Evolutionary conservation across 148 eudicot genomes (phyloP).

Genomic region (Persicaria maculosa): DNA sequence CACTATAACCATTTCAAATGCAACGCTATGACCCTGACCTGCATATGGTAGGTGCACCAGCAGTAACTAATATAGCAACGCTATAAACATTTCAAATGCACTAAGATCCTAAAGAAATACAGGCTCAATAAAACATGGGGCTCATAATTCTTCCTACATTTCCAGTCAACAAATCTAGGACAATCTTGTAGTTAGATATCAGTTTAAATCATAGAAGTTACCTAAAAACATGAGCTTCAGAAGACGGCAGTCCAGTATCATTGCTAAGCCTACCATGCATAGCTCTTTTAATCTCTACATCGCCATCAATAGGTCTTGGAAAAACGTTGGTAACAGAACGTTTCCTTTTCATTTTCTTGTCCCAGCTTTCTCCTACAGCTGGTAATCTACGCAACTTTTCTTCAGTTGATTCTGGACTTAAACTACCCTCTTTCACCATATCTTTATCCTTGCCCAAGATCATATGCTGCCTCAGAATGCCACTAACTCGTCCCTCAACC

Average conservation of each 20-base stretch:
- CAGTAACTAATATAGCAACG: too few species aligned
- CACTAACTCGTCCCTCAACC: constrained; percentile 59
- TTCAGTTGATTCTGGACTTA: constrained; percentile 51
- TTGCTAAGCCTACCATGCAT: constrained; percentile 52
- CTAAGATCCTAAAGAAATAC: background rate
- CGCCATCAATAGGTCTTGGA: constrained; percentile 52
- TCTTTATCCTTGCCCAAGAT: constrained; percentile 62
- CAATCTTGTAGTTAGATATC: background rate
- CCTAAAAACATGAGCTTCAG: constrained; percentile 60
- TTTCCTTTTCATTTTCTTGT: constrained; percentile 82
- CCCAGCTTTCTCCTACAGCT: constrained; percentile 93
- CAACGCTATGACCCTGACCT: background rate
- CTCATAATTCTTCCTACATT: too few species aligned
- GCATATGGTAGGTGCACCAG: background rate
- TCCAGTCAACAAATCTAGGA: background rate
- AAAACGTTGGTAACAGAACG: constrained; percentile 62
- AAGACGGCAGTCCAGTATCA: constrained; percentile 49
- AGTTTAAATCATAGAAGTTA: constrained; percentile 15
- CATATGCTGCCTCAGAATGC: constrained; percentile 55
- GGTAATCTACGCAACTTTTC: constrained; percentile 70
- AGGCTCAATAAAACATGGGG: background rate
- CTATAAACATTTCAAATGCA: background rate
- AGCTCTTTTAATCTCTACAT: constrained; percentile 63
- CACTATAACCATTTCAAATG: background rate
- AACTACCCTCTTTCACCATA: constrained; percentile 41